Conservation (phyloP, 2,329 filamentous ascomycete species). For the Xenoacremonium recifei region DNA sequence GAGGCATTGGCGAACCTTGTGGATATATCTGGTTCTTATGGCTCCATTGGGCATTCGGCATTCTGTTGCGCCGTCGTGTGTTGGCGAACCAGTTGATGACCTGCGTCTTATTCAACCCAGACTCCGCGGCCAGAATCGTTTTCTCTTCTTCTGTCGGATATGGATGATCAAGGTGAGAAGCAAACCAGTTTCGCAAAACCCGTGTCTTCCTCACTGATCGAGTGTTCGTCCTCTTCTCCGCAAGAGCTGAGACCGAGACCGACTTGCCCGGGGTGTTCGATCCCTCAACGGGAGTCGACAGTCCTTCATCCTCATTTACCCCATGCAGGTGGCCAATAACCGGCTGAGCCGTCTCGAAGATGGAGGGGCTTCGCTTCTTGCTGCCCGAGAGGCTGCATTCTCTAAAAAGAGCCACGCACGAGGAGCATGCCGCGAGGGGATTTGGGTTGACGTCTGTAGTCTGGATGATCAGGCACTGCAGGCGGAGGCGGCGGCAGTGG, state of each 20-base stretch:
- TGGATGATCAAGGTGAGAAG: constrained; percentile 42
- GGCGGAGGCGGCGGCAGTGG: constrained; percentile 41
- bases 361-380: constrained; percentile 42
- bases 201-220: constrained; percentile 45
- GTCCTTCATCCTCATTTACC: constrained; percentile 37
- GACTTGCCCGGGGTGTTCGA: constrained; percentile 1
- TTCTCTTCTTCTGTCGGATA: constrained; percentile 50
- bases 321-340: constrained; percentile 50
- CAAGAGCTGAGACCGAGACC: constrained; percentile 12
- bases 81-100: constrained; percentile 52
- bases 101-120: constrained; percentile 44
- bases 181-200: constrained; percentile 45
- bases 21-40: constrained; percentile 26
- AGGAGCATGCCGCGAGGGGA: constrained; percentile 46
- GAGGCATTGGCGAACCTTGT: constrained; percentile 44
- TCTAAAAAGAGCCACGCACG: constrained; percentile 48
- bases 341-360: constrained; percentile 45
- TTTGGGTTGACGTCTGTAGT: constrained; percentile 48
- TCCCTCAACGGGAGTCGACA: constrained; percentile 9
- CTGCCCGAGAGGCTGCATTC: constrained; percentile 47
- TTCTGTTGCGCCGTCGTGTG: constrained; percentile 45
- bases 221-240: constrained; percentile 33
- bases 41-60: constrained; percentile 28
- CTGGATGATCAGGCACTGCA: constrained; percentile 48
- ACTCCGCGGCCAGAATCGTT: constrained; percentile 35